Percentiles rank a stretch among this genome's conserved stretches.
Evolutionary conservation across 129 eudicot species (phyloP).

Genomic region (Scalesia atractyloides): DNA sequence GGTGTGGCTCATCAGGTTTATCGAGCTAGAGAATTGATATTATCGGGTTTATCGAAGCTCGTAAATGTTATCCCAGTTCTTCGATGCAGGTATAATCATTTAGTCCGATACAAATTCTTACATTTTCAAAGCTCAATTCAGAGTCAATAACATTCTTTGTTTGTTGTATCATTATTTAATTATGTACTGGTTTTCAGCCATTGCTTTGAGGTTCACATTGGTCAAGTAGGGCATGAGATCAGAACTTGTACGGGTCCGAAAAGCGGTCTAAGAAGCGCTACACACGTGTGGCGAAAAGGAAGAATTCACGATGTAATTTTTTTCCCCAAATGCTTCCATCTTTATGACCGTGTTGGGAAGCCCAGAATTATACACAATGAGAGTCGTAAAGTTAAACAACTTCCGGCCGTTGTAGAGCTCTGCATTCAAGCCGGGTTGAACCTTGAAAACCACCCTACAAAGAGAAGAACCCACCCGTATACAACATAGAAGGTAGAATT

Average conservation of each 20-base stretch:
- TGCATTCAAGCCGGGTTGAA: constrained; percentile 71
- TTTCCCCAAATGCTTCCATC: constrained; percentile 62
- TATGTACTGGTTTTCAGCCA: constrained; percentile 38
- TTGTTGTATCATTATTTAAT: not conserved
- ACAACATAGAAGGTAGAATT: constrained; percentile 66
- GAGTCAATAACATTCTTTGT: too few relatives aligned
- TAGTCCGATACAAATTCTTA: too few relatives aligned
- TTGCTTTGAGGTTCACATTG: constrained; percentile 67
- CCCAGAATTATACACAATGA: constrained; percentile 66
- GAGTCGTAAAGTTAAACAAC: constrained; percentile 35
- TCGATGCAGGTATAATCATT: constrained; percentile 76
- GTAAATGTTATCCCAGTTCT: constrained; percentile 41
- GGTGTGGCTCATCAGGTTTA: constrained; percentile 52
- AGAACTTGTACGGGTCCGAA: constrained; percentile 58
- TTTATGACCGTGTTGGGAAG: constrained; percentile 61
- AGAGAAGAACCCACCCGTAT: constrained; percentile 66
- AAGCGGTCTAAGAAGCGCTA: constrained; percentile 58
- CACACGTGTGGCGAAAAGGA: constrained; percentile 64
- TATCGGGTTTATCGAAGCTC: constrained; percentile 53
- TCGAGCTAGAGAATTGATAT: constrained; percentile 45
- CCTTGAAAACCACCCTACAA: constrained; percentile 53
- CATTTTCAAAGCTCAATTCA: too few relatives aligned
- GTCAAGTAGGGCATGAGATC: constrained; percentile 56
- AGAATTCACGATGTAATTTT: constrained; percentile 47
- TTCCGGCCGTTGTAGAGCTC: constrained; percentile 62